Evolutionary conservation across 1,139 yeast species (phyloP).

Genomic region (Spathaspora sp.): DNA sequence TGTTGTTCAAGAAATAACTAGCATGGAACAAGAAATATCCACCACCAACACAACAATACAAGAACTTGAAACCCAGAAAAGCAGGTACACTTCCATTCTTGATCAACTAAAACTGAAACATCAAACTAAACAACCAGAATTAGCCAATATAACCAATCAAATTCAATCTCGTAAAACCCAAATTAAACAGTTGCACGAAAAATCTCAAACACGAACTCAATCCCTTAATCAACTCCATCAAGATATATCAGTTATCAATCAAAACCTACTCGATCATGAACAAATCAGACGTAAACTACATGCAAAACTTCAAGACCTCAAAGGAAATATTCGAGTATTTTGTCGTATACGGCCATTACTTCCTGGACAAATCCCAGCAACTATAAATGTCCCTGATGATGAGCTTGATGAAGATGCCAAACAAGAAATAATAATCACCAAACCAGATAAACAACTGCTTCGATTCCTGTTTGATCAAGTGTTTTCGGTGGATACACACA

Average conservation of each 20-base stretch:
- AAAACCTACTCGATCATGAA: constrained; percentile 13
- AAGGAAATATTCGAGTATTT: constrained; percentile 90
- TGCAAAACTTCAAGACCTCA: constrained; percentile 75
- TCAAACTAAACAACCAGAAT: constrained; percentile 10
- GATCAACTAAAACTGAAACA: constrained; percentile 9
- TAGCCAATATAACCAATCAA: not conserved
- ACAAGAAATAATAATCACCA: constrained; percentile 32
- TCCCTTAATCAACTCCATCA: constrained; percentile 5
- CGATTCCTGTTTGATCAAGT: constrained; percentile 77
- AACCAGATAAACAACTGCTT: constrained; percentile 20
- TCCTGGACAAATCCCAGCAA: constrained; percentile 26
- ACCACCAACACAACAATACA: constrained; percentile 1
- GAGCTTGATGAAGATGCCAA: constrained; percentile 49
- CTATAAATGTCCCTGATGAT: constrained; percentile 49
- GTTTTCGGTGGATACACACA: constrained; percentile 55
- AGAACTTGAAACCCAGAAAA: constrained; percentile 4
- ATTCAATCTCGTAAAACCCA: not conserved
- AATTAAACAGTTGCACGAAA: not conserved
- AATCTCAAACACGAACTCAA: constrained; percentile 4
- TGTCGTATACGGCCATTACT: constrained; percentile 73
- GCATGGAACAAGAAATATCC: not conserved
- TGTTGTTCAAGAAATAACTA: not conserved
- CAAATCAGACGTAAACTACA: constrained; percentile 61
- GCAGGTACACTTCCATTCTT: constrained; percentile 7
- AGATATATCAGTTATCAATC: constrained; percentile 23